Base-by-base conservation (phyloP, 1,284 basidiomycete species). In the Malassezia furfur region DNA sequence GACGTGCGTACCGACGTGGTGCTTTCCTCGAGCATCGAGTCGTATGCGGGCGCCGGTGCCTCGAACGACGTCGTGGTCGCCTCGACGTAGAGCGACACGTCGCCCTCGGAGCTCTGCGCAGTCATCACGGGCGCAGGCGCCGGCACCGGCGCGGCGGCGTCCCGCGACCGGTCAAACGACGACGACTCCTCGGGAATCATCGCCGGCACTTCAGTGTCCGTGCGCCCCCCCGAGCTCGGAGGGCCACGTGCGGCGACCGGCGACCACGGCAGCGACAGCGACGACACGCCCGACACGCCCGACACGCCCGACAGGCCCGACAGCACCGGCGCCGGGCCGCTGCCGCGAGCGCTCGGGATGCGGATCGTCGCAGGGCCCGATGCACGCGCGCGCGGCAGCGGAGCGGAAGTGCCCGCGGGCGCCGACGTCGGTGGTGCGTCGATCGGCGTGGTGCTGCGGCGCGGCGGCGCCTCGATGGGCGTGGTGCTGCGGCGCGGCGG, bases 181-280 rank as follows among this genome's bases (percentile, higher is more conserved):
- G 17, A 15, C 15, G 40, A 43, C 34, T 46, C 44, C 30, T 46
- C 44, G 34, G 30, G 44, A 15, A 46, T 46, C 25, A 32, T 46
- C 1, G 40, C 30, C 40, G 40, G 40, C 11, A 43, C 21, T 6
- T 43, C 22, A 14, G 40, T 10, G 15, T 45, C 43, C 25, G 43
- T 28, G 15, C 40, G 21, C 7, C 40, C 7, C 14, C 40, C 40
- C 14, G 43, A 14, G 28, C 25, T 45, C 43, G 43, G 43, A 6
- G 32, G 25, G 17, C 17, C 19, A 14, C 15, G 5, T 8, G 25
- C 2, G 8, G 25, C 19, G 10, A 22, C 10, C 6, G 6, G 15
- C 30, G 30, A 9, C 45, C 45, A 47, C 5, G 45, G 45, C 45
- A 47, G n/a, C 15, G 30, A 7, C 32, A 5, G 17, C 21, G 45